These are phyloP conservation scores for Xylaria sp. DNA, from an alignment of 2,329 filamentous ascomycete species.

Conservation along the genomic window DNA sequence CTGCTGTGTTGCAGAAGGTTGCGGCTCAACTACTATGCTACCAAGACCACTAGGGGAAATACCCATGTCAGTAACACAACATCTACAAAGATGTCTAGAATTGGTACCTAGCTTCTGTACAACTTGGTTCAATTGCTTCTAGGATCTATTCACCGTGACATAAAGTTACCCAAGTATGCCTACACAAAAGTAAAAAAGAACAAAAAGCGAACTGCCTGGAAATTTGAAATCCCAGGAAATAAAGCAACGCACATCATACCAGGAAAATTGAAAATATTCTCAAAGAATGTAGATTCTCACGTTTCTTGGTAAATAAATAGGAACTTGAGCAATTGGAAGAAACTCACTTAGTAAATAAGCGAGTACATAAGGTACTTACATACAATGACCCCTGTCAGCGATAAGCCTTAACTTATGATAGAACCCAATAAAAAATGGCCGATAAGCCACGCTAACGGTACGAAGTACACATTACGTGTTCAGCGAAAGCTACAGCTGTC, in stretches of 20 bases:
- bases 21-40: neutral
- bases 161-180: no score
- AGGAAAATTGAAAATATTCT: neutral
- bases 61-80: neutral
- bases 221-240: no score
- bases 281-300: no score
- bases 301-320: no score
- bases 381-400: neutral
- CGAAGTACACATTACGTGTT: slow-evolving; percentile 19
- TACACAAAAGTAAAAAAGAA: no score
- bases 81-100: neutral
- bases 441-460: slow-evolving; percentile 7
- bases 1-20: neutral
- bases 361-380: no score
- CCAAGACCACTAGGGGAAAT: neutral
- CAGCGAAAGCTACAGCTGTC: slow-evolving; percentile 48
- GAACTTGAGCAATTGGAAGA: no score
- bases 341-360: no score
- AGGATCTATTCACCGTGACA: no score
- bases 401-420: slow-evolving; percentile 8
- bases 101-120: neutral
- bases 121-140: no score
- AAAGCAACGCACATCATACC: neutral
- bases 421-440: neutral
- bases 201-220: no score